These are phyloP conservation scores for Megacollybia platyphylla DNA, from an alignment of 1,284 basidiomycete species.

Conservation along the genomic window DNA sequence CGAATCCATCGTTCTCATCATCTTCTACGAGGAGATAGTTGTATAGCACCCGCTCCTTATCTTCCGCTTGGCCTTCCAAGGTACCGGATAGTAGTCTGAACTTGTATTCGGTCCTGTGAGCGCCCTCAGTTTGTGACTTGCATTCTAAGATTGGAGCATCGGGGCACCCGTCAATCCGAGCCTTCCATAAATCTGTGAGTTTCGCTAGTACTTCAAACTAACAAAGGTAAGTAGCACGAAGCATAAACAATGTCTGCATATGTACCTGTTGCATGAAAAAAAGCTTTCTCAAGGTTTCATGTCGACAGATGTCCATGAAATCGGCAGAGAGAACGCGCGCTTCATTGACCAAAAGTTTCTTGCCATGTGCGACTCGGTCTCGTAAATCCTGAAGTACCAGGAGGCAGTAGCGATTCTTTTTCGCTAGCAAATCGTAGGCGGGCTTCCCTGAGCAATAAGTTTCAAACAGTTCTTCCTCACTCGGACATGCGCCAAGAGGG, in stretches of 20 bases:
- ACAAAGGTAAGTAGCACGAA: neutral
- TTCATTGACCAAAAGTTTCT: slow-evolving; percentile 25
- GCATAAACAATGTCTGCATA: neutral
- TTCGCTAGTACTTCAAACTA: slow-evolving; percentile 35
- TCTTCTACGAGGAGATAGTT: slow-evolving; percentile 25
- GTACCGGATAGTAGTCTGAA: slow-evolving; percentile 27
- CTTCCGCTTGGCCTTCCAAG: slow-evolving; percentile 22
- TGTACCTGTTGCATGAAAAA: slow-evolving; percentile 38
- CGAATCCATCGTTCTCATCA: slow-evolving; percentile 11
- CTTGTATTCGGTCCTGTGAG: slow-evolving; percentile 17
- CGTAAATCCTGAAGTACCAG: slow-evolving; percentile 20
- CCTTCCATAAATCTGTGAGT: slow-evolving; percentile 31
- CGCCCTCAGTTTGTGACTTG: slow-evolving; percentile 12
- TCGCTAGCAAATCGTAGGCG: slow-evolving; percentile 13
- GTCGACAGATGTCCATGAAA: slow-evolving; percentile 33
- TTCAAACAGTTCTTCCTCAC: slow-evolving; percentile 23
- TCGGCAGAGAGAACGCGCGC: slow-evolving; percentile 22
- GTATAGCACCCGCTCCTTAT: slow-evolving; percentile 24
- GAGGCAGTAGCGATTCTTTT: slow-evolving; percentile 21
- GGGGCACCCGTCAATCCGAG: slow-evolving; percentile 32
- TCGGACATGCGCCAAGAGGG: slow-evolving; percentile 15
- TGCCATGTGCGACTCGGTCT: slow-evolving; percentile 11
- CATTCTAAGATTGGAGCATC: slow-evolving; percentile 33
- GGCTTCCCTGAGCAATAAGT: slow-evolving; percentile 14
- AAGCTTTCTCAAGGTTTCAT: slow-evolving; percentile 26